Evolutionary conservation across 2,329 filamentous ascomycete species (phyloP), one percentile per base, ranked within the genome.

Genomic region (Biscogniauxia sp.): DNA sequence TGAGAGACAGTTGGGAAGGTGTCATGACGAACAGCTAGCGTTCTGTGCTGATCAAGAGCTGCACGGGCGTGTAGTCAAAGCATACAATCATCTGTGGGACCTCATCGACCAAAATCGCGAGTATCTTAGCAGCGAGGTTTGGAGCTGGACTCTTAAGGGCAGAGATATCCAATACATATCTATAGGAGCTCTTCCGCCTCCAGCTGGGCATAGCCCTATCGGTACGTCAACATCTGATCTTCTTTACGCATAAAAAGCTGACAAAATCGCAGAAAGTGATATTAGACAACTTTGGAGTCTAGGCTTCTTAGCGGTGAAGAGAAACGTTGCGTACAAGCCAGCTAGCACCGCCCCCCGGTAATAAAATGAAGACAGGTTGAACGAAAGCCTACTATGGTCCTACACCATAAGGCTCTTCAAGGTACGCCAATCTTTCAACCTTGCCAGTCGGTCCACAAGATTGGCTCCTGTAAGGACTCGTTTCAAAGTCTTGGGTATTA

Each of bases 41-140:
- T 88, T 87, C 65, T 89, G 85, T 69, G 65, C 59, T 0, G 73
- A 85, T 55, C 25, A 63, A 0, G 57, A 55, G 0, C 77, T 88
- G 0, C 74, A 80, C 57, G 58, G 55, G 1, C 83, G 81, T 53
- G 70, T 86, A 4, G 71, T 73, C 26, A 61, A 64, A 0, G 86
- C 86, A 0, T 88, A 89, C 64, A 86, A 85, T 62, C 72, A 76
- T 3, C 76, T 88, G 0, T 89, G 86, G 86, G 81, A 87, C 65
- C 74, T 80, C 0, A 86, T 89, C 32, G 84, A 88, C 28, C 75
- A 75, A 0, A 89, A 88, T 61, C 62, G 65, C 2, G 73, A 70
- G 2, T 77, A 83, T 57, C 70, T 89, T 15, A 82, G 81, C 60
- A 77, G 76, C 1, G 86, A 89, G 67, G 84, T 88, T 0, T 88